phyloP scores from a whole-genome alignment of 768 basidiomycete species.

The Calocera viscosa region DNA sequence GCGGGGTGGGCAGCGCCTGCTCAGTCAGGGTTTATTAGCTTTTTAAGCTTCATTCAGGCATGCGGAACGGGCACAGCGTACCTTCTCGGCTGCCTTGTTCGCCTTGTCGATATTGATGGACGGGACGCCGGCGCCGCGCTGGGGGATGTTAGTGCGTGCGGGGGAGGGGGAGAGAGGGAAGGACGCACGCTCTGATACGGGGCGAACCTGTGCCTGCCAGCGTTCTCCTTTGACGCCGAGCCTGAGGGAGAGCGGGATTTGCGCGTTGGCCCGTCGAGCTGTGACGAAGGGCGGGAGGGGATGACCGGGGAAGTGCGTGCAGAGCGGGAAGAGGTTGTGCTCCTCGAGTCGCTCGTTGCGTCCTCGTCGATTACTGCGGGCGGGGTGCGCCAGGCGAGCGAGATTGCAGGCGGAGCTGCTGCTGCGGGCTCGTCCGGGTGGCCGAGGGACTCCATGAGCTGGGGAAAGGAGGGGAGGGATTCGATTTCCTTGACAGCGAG shows the following conservation, averaged over 20 bases:
- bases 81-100: constrained; percentile 1
- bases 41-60: background rate
- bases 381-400: background rate
- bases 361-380: background rate
- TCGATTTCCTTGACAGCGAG: background rate
- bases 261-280: background rate
- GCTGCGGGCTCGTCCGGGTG: constrained; percentile 15
- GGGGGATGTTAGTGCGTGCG: background rate
- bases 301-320: background rate
- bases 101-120: constrained; percentile 4
- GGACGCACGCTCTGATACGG: background rate
- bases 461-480: constrained; percentile 70
- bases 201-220: background rate
- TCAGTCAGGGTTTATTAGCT: background rate
- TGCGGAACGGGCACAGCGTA: background rate
- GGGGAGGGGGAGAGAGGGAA: background rate
- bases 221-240: background rate
- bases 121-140: background rate
- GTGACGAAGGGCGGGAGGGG: background rate
- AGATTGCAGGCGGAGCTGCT: too few species aligned
- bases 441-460: constrained; percentile 75
- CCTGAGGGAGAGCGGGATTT: background rate
- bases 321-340: background rate
- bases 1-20: background rate
- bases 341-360: background rate